Percentiles rank a stretch among this genome's conserved stretches.
phyloP scores from a whole-genome alignment of 2,329 filamentous ascomycete genomes.

The Alternaria arborescens region DNA sequence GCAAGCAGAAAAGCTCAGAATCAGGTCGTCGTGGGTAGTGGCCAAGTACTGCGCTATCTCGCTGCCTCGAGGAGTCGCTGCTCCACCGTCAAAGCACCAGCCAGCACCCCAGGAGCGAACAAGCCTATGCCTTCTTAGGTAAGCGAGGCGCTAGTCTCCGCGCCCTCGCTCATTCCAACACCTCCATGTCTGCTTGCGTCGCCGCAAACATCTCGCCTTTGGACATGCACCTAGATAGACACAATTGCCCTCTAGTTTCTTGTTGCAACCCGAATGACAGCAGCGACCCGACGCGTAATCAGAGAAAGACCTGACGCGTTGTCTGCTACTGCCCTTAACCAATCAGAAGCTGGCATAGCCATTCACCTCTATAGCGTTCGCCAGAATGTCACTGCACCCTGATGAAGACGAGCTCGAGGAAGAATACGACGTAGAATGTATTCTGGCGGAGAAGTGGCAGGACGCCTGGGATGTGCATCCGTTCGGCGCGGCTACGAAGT shows the following conservation, averaged over 20 bases:
- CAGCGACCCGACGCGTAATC: background rate
- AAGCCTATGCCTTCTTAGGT: slow-evolving; percentile 13
- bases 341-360: slow-evolving; percentile 21
- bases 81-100: slow-evolving; percentile 18
- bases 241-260: background rate
- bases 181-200: slow-evolving; percentile 3
- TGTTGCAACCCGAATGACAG: background rate
- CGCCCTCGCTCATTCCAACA: background rate
- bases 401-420: slow-evolving; percentile 11
- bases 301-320: background rate
- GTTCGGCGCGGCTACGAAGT: slow-evolving; percentile 49
- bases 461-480: slow-evolving; percentile 52
- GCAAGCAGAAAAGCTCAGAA: slow-evolving; percentile 2
- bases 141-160: slow-evolving; percentile 17
- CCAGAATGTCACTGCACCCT: slow-evolving; percentile 14
- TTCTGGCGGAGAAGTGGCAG: slow-evolving; percentile 48
- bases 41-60: slow-evolving; percentile 17
- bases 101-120: slow-evolving; percentile 14
- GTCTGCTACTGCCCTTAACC: slow-evolving; percentile 7
- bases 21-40: slow-evolving; percentile 18
- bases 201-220: background rate
- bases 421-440: slow-evolving; percentile 31
- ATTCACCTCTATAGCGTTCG: slow-evolving; percentile 1
- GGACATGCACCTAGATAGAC: background rate
- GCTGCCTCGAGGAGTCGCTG: slow-evolving; percentile 22